phyloP scores from a whole-genome alignment of 352 stramenopile genomes.

The Phytopythium aichiense region DNA sequence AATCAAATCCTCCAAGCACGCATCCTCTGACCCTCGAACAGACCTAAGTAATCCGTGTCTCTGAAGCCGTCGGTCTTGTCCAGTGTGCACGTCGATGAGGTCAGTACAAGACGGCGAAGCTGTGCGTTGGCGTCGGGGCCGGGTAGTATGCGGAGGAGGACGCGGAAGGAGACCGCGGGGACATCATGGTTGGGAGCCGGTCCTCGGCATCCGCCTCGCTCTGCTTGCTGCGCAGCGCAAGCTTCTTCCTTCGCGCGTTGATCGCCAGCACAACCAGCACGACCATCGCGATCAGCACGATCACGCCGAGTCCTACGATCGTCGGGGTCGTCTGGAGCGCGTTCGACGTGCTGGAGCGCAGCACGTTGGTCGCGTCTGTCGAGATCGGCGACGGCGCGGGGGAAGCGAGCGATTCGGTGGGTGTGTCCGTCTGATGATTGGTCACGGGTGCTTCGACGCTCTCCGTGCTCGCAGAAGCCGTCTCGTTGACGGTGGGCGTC shows the following conservation, averaged over 20 bases:
- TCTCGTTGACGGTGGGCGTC: not conserved
- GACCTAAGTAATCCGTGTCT: not conserved
- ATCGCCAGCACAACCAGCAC: not conserved
- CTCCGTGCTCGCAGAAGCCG: not conserved
- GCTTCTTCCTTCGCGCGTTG: constrained; percentile 1
- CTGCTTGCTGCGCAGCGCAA: not conserved
- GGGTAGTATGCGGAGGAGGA: constrained; percentile 1
- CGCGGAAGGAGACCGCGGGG: not conserved
- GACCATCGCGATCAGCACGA: constrained; percentile 1
- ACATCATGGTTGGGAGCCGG: constrained; percentile 5
- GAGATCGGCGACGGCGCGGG: not conserved
- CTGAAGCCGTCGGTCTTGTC: not conserved
- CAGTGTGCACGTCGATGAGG: not conserved
- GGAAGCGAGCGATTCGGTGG: not conserved
- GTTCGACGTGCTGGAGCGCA: not conserved
- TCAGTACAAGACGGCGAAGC: constrained; percentile 1
- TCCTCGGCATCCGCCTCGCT: not conserved
- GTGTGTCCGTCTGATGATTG: not conserved
- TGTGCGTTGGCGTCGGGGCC: not conserved
- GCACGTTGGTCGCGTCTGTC: not conserved
- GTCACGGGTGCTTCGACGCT: not conserved
- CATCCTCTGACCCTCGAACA: not conserved
- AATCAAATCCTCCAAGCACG: not conserved
- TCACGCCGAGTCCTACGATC: not conserved
- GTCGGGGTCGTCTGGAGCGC: not conserved